Base-by-base conservation (phyloP, 495 filamentous ascomycete species). In the Neurospora discreta region DNA sequence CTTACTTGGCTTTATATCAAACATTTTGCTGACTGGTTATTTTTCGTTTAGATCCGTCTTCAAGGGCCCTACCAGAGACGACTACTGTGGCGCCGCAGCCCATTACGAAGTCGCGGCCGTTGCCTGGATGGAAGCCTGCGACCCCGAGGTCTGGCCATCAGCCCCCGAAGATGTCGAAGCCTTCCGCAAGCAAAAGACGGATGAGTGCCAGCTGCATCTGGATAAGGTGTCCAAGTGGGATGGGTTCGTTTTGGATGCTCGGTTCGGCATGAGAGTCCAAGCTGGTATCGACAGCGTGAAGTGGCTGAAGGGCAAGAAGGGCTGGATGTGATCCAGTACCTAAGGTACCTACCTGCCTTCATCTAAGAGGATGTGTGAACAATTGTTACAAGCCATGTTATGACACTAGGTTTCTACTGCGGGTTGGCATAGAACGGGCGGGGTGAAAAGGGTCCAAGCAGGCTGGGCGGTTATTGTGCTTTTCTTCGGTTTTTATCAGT, bases 31-130 rank as follows among this genome's bases (percentile, higher is more conserved):
- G 20, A 74, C 69, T 0, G 13, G 15, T 23, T 9, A 4, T 52
- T 3, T 41, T 20, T 8, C 1, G 3, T 18, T 1, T 68, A 91
- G 88, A 73, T 72, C 81, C 2, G 72, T 85, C 23, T 93, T 95
- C 81, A 97, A 91, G 74, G 92, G 92, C 5, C 79, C 85, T 40
- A 83, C 89, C 15, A 91, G 87, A 76, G 94, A 99, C 70, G 90
- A 95, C 74, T 99, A 94, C 89, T 87, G 89, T 69, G 83, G 85
- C 7, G 93, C 95, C 3, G 87, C 87, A 3, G 95, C 94, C 20
- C 83, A 94, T 76, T 99, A 97, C 79, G 95, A 99, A 77, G 90
- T 94, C 86, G 95, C 92, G 0, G 92, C 90, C 23, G 88, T 91
- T 41, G 80, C 90, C 26, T 99, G 94, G 95, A 86, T 86, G 80